Conservation (phyloP, 2,329 filamentous ascomycete species). For the Chaetomium strumarium region DNA sequence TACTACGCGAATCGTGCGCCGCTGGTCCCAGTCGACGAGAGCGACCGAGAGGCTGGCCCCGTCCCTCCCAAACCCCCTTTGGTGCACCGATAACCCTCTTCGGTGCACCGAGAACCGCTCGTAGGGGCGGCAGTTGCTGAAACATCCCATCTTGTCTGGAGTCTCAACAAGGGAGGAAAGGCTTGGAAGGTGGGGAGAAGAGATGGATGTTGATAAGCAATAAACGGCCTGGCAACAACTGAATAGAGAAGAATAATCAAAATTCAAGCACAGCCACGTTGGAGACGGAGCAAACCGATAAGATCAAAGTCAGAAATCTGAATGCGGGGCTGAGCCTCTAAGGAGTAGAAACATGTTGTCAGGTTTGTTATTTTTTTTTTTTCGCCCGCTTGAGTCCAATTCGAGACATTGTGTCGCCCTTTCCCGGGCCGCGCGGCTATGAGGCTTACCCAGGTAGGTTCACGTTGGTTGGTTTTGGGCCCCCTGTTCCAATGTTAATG, state of each 20-base stretch:
- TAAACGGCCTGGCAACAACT: too few species aligned
- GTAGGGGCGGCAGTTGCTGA: neutral
- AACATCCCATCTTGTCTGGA: neutral
- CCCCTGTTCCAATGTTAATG: too few species aligned
- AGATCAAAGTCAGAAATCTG: too few species aligned
- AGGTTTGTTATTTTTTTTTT: too few species aligned
- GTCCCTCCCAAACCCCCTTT: neutral
- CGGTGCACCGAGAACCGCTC: neutral
- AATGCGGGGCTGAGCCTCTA: neutral
- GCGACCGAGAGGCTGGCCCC: neutral
- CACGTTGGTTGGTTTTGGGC: too few species aligned
- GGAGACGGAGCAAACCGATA: too few species aligned
- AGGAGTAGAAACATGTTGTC: neutral
- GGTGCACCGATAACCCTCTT: neutral
- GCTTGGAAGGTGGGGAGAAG: too few species aligned
- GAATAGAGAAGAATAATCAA: too few species aligned
- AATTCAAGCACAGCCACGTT: too few species aligned
- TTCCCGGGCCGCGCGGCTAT: neutral
- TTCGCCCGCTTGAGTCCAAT: neutral
- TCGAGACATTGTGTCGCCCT: neutral
- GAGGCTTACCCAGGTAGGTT: too few species aligned
- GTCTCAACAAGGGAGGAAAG: neutral
- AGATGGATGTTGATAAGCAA: too few species aligned
- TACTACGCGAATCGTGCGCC: neutral
- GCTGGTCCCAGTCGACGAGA: conserved; percentile 1